Percentiles rank a stretch among this genome's conserved stretches.
Evolutionary conservation across 2,329 filamentous ascomycete genomes (phyloP).

Genomic region (Alternaria dauci): DNA sequence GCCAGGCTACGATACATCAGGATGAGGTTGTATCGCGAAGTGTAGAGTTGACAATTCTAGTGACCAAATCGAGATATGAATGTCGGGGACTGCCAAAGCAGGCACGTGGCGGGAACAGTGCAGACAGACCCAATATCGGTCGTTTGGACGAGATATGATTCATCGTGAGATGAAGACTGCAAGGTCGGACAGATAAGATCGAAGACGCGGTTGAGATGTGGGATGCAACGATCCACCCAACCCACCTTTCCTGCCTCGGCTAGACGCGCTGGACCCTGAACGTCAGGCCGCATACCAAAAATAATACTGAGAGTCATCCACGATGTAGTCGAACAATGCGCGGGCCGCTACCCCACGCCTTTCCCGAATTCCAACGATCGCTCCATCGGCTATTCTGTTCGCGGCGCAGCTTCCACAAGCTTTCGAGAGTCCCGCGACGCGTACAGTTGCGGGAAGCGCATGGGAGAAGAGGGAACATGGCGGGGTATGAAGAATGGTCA

Average conservation of each 20-base stretch:
- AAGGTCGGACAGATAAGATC: not conserved
- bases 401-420: slow-evolving; percentile 43
- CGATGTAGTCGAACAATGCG: slow-evolving; percentile 37
- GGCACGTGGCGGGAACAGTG: not conserved
- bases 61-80: not conserved
- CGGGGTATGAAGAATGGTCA: slow-evolving; percentile 44
- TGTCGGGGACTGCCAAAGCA: not conserved
- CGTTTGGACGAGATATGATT: not conserved
- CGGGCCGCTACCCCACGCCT: slow-evolving; percentile 35
- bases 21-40: not conserved
- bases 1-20: not conserved
- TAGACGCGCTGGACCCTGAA: slow-evolving; percentile 33
- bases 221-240: not conserved
- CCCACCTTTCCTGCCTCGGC: slow-evolving; percentile 13
- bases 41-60: not conserved
- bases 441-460: slow-evolving; percentile 24
- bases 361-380: slow-evolving; percentile 38
- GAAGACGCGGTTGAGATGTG: not conserved
- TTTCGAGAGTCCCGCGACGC: slow-evolving; percentile 43
- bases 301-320: slow-evolving; percentile 26
- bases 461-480: slow-evolving; percentile 30
- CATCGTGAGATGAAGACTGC: not conserved
- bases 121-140: not conserved
- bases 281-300: slow-evolving; percentile 40
- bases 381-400: slow-evolving; percentile 41